A percentile compares a stretch with the other conserved stretches of the same genome.
phyloP scores from a whole-genome alignment of 441 rosid species.

The Pelargonium cotyledonis region DNA sequence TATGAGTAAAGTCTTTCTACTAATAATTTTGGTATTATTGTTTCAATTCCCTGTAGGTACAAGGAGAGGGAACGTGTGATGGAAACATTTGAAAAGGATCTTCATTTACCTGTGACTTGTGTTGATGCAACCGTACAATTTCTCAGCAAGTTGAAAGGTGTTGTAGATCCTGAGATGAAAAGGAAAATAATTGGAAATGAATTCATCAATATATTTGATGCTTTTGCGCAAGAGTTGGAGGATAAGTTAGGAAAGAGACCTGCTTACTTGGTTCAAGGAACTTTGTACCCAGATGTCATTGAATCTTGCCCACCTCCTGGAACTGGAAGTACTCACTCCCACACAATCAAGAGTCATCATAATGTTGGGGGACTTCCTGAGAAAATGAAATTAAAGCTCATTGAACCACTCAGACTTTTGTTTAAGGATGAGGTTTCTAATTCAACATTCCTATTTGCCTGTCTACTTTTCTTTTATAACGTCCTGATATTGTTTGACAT shows the following conservation, averaged over 20 bases:
- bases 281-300: constrained; percentile 86
- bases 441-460: constrained; percentile 8
- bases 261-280: constrained; percentile 80
- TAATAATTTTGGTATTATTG: background rate
- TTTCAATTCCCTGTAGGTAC: constrained; percentile 38
- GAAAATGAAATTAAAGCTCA: constrained; percentile 88
- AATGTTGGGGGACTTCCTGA: constrained; percentile 92
- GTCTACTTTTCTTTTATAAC: constrained; percentile 9
- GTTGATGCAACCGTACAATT: constrained; percentile 71
- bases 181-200: constrained; percentile 89
- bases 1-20: no score
- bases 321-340: constrained; percentile 72
- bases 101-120: constrained; percentile 78
- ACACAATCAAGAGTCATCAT: constrained; percentile 91
- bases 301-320: constrained; percentile 99
- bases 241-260: constrained; percentile 67
- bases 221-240: constrained; percentile 69
- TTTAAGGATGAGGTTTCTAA: constrained; percentile 79
- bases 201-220: constrained; percentile 69
- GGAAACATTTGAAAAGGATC: constrained; percentile 78
- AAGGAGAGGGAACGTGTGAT: constrained; percentile 87
- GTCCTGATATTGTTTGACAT: constrained; percentile 3
- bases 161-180: constrained; percentile 82
- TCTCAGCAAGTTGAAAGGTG: constrained; percentile 75
- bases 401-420: constrained; percentile 86